phyloP scores from a whole-genome alignment of 2,329 filamentous ascomycete genomes.

The Diaporthe batatas region DNA sequence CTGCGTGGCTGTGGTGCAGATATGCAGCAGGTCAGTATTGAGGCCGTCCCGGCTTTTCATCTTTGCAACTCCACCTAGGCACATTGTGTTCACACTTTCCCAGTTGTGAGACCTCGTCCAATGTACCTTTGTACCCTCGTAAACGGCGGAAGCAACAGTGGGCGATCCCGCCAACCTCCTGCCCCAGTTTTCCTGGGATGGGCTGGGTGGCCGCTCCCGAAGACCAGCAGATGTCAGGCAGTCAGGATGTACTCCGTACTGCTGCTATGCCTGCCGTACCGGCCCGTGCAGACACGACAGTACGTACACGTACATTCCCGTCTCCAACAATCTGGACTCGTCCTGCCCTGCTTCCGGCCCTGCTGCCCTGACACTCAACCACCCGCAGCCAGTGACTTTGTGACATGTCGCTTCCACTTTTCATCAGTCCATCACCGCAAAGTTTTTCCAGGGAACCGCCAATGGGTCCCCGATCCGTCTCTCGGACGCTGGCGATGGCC shows the following conservation, averaged over 20 bases:
- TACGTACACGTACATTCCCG: background rate
- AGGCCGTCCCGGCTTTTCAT: conserved; percentile 35
- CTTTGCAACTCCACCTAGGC: conserved; percentile 36
- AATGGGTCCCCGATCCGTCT: conserved; percentile 33
- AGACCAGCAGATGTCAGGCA: too few species aligned
- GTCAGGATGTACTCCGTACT: background rate
- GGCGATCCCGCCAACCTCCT: conserved; percentile 25
- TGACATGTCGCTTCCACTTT: conserved; percentile 42
- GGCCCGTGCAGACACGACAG: background rate
- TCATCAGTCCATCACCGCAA: conserved; percentile 42
- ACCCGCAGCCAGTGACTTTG: conserved; percentile 28
- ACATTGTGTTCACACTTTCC: background rate
- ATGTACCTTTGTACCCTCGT: conserved; percentile 34
- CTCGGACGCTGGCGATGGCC: conserved; percentile 38
- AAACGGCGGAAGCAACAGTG: conserved; percentile 27
- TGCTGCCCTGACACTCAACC: conserved; percentile 29
- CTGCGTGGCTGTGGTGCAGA: too few species aligned
- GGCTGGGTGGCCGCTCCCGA: conserved; percentile 28
- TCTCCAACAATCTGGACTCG: conserved; percentile 8
- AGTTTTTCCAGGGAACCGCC: conserved; percentile 37
- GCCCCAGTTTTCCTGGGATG: conserved; percentile 11
- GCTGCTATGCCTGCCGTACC: background rate
- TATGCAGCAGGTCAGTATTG: background rate
- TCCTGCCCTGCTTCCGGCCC: background rate
- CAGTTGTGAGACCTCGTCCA: conserved; percentile 5